Base-by-base conservation (phyloP, 192 early-diverging fungal species). In the Coemansia sp. region DNA sequence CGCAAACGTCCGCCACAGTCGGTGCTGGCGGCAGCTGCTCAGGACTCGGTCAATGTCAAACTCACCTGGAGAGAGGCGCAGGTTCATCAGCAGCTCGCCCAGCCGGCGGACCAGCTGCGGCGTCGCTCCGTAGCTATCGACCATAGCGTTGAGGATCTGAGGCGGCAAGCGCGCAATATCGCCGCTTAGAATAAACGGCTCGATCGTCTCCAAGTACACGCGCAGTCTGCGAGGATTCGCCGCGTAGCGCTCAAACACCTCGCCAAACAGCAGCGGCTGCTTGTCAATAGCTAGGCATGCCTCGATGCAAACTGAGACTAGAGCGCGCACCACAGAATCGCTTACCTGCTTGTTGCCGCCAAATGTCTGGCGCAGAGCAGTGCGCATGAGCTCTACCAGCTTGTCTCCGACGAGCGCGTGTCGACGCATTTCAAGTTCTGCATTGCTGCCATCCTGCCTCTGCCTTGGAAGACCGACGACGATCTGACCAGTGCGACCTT, bases 1-100 rank as follows among this genome's bases (percentile, higher is more conserved):
- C n/a, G 79, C 74, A 74, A 77, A 82, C 27, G 79, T 77, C n/a
- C 79, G 62, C 79, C 79, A 82, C 36, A 82, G 64, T 6, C 62
- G 67, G 61, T 74, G 71, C 14, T 45, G 36, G 22, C 68, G 74
- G 31, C 79, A 82, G 38, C 68, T 77, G 37, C 41, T 59, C 36
- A 82, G 60, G 14, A 82, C 79, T 5, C 67, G 63, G 56, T 82
- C 79, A 45, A 77, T 54, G 46, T 82, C 79, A 63, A 82, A 82
- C 32, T 82, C 75, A 45, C 79, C 79, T 6, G 67, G 79, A 5
- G 58, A 47, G 37, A 82, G 71, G 1, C 63, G 20, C 37, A 82
- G 39, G 4, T 42, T 63, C 53, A 61, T 62, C n/a, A 82, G 61
- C 12, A 70, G 42, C 31, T 73, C 75, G 9, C 79, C 79, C 31